phyloP scores from a whole-genome alignment of 164 flowering plant genomes.

The Kingdonia uniflora region DNA sequence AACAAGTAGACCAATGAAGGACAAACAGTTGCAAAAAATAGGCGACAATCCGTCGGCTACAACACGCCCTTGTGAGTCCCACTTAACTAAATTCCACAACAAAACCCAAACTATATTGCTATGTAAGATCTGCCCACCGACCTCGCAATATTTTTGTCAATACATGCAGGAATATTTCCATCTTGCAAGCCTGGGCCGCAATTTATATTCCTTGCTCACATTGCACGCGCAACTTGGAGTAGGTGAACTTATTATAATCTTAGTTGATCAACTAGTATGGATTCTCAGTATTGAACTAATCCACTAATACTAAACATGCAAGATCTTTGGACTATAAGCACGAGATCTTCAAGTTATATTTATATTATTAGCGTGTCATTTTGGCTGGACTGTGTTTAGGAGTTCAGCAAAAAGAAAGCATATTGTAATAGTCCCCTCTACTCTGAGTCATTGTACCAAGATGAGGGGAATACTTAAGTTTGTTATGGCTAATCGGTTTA shows the following conservation, averaged over 20 bases:
- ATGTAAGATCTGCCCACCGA: slow-evolving; percentile 5
- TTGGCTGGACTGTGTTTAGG: too few species aligned
- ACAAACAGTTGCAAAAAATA: neutral
- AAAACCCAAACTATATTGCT: neutral
- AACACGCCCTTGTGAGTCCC: neutral
- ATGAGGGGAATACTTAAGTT: neutral
- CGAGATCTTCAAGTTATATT: too few species aligned
- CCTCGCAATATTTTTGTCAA: slow-evolving; percentile 9
- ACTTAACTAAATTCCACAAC: neutral
- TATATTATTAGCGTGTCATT: too few species aligned
- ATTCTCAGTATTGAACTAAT: too few species aligned
- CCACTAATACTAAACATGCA: too few species aligned
- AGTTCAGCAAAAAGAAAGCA: too few species aligned
- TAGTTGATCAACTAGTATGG: too few species aligned
- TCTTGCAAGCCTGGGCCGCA: slow-evolving; percentile 4
- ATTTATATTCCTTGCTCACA: neutral
- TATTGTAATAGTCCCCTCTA: neutral
- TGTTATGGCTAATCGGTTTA: too few species aligned
- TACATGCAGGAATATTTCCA: neutral
- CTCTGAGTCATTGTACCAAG: neutral
- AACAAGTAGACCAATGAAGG: neutral
- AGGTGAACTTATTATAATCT: neutral
- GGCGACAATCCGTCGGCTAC: neutral
- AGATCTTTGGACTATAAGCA: too few species aligned
- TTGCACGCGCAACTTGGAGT: slow-evolving; percentile 5